Conservation (phyloP, 75 land plant genomes). For the Chamaecyparis obtusa region DNA sequence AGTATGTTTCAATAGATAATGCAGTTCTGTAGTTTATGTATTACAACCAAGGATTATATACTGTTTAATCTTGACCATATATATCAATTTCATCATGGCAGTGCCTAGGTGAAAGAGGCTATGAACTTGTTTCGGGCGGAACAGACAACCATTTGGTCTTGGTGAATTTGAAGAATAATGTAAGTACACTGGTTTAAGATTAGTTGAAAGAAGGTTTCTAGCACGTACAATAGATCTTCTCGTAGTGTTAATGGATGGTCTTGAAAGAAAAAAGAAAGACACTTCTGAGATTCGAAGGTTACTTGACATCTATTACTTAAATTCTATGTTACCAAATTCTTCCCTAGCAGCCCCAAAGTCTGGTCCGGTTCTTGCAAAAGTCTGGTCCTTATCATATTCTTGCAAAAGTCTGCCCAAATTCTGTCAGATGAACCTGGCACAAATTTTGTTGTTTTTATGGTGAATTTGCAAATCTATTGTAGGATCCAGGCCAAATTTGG, state of each 20-base stretch:
- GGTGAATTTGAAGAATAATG: conserved; percentile 91
- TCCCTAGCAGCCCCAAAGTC: too few relatives aligned
- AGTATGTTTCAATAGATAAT: not conserved
- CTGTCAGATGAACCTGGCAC: too few relatives aligned
- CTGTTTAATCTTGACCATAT: not conserved
- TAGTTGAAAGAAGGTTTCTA: not conserved
- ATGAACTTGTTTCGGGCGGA: conserved; percentile 94
- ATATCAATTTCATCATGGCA: conserved; percentile 21
- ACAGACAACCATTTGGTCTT: conserved; percentile 93
- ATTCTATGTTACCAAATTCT: too few relatives aligned
- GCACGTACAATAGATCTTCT: not conserved
- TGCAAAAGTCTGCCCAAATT: too few relatives aligned
- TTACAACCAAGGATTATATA: not conserved
- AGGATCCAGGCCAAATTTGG: too few relatives aligned
- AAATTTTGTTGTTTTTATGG: too few relatives aligned
- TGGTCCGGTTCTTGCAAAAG: too few relatives aligned
- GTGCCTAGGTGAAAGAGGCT: conserved; percentile 72
- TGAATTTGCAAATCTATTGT: too few relatives aligned
- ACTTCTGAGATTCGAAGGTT: not conserved
- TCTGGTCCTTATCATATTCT: too few relatives aligned
- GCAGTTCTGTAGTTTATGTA: not conserved
- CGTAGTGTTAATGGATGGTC: not conserved
- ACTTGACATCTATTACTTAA: not conserved
- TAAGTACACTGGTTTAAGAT: conserved; percentile 14
- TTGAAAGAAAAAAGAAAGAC: not conserved